Percentiles rank a stretch among this genome's conserved stretches.
Conservation (phyloP, 176 grass and related monocot species). For the Oryza meyeriana region DNA sequence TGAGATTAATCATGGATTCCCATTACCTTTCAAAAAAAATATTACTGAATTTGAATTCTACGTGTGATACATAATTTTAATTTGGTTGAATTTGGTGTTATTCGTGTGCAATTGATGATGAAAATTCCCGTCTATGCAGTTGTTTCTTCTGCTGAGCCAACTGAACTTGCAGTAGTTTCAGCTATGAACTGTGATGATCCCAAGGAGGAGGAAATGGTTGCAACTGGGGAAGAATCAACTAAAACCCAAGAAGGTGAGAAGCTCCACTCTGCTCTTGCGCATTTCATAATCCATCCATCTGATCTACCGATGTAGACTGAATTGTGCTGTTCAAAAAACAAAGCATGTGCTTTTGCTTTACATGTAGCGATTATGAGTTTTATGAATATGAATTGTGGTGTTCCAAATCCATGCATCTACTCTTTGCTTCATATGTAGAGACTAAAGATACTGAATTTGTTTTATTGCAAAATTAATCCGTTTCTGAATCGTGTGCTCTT, state of each 20-base stretch:
- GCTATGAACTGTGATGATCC: neutral
- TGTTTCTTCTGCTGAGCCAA: constrained; percentile 11
- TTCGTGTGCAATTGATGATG: neutral
- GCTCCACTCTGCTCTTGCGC: neutral
- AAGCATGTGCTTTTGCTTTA: neutral
- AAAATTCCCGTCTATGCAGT: constrained; percentile 3
- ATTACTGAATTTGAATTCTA: neutral
- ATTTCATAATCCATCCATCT: neutral
- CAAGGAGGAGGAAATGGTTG: neutral
- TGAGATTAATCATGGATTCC: neutral
- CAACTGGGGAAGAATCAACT: neutral
- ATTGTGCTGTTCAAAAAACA: neutral
- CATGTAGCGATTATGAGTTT: neutral
- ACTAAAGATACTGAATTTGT: neutral
- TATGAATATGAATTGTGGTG: neutral
- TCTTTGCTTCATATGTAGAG: neutral
- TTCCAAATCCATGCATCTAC: neutral
- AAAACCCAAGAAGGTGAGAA: constrained; percentile 30
- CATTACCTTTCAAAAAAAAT: neutral
- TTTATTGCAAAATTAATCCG: neutral
- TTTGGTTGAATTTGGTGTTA: neutral
- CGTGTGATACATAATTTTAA: neutral
- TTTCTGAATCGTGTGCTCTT: neutral
- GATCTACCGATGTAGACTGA: neutral
- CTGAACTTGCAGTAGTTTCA: neutral